Base-by-base conservation (phyloP, 169 alveolate species). In the Eimeria maxima region DNA sequence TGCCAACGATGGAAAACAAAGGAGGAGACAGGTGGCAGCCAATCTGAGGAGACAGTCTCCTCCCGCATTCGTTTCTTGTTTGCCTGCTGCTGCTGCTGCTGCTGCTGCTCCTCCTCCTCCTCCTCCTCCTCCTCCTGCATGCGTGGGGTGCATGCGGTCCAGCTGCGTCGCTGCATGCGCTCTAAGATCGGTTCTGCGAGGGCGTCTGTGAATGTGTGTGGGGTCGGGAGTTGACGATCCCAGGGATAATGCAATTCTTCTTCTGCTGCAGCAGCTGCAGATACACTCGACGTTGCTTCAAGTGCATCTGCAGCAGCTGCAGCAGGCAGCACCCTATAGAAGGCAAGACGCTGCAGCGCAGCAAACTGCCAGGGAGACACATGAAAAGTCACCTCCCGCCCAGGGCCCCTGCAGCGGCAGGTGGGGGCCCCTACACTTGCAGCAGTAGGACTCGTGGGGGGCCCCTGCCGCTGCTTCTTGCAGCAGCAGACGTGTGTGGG, bases 311-410 rank as follows among this genome's bases (percentile, higher is more conserved):
- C 53, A 4, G 22, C 55, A 4, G 84, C 84, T 38, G 55, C 84
- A 27, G 53, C 84, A 20, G 11, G 14, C 53, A 73, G 29, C 13
- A 0, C 84, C 53, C 8, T 29, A 14, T 73, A 73, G 53, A 73
- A 73, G 24, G 84, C 53, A 6, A 73, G 50, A 3, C 53, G 45
- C 84, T 73, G 84, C 84, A 73, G 84, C 16, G 84, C 84, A 73
- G 84, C 84, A 29, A 73, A 73, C 84, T 73, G 84, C 84, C n/a
- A 29, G 27, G 53, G 84, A 24, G 45, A 44, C 84, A 73, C 84
- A 7, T n/a, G 84, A 38, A 73, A 8, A 4, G 84, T 38, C 84
- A 73, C 84, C 84, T 73, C 53, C 20, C 84, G 84, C 53, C 84
- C 53, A 44, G 33, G 53, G 53, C 76, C 44, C 27, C 27, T 67